Conservation (phyloP, 495 filamentous ascomycete species). For the Saxophila tyrrhenica region DNA sequence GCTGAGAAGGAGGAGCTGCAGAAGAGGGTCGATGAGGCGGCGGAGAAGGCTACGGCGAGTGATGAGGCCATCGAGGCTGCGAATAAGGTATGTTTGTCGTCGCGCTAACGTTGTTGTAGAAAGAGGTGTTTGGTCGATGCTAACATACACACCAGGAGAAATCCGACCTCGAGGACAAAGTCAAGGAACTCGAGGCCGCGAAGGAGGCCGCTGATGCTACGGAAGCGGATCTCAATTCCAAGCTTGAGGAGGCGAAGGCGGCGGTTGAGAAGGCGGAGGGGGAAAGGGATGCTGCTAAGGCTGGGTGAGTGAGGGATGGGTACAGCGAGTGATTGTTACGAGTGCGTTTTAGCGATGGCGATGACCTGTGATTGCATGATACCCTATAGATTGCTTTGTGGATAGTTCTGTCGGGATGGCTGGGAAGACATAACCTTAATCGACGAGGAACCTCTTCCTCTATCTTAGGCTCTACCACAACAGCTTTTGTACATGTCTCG, state of each 20-base stretch:
- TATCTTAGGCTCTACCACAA: no score
- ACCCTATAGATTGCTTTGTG: no score
- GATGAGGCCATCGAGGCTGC: neutral
- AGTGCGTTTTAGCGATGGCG: no score
- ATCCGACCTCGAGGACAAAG: neutral
- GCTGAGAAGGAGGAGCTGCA: constrained; percentile 13
- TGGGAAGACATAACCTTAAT: no score
- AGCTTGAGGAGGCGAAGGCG: neutral
- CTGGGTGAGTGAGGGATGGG: no score
- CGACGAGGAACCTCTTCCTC: no score
- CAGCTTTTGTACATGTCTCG: no score
- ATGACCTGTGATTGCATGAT: no score
- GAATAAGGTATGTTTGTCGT: neutral
- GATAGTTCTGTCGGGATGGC: no score
- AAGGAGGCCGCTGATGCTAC: neutral
- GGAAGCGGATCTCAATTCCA: neutral
- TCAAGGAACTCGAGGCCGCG: neutral
- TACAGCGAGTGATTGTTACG: no score
- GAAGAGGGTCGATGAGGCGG: constrained; percentile 3
- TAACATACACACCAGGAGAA: neutral
- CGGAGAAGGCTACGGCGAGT: neutral
- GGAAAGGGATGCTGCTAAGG: neutral
- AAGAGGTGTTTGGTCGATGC: no score
- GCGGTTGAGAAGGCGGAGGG: neutral
- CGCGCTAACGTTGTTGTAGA: neutral